Evolutionary conservation across 768 basidiomycete species (phyloP).

Genomic region (Rhizopogon vesiculosus): DNA sequence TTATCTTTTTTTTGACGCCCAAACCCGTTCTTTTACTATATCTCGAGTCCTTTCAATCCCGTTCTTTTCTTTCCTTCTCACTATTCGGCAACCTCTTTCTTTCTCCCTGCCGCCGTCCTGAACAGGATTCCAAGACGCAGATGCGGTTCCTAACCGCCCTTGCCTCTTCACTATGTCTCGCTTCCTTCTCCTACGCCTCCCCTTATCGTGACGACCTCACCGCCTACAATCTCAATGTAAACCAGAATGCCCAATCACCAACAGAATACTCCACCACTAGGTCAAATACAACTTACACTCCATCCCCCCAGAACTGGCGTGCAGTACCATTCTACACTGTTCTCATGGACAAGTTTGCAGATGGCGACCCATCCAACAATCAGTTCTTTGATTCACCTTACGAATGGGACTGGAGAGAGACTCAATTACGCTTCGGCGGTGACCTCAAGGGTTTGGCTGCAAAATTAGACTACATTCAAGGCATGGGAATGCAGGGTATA

Average conservation of each 20-base stretch:
- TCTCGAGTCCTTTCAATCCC: conserved; percentile 11
- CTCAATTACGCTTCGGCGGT: conserved; percentile 85
- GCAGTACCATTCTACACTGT: conserved; percentile 73
- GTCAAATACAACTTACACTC: conserved; percentile 62
- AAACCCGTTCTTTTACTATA: conserved; percentile 14
- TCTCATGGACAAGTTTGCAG: conserved; percentile 91
- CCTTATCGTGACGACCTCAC: conserved; percentile 65
- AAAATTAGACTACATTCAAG: conserved; percentile 82
- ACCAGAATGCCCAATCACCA: conserved; percentile 63
- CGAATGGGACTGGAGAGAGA: conserved; percentile 85
- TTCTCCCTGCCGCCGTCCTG: background rate
- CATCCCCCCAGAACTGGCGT: conserved; percentile 86
- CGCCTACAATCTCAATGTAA: conserved; percentile 76
- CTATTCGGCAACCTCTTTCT: background rate
- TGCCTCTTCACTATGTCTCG: conserved; percentile 16
- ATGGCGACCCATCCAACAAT: conserved; percentile 89
- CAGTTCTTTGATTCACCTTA: conserved; percentile 78
- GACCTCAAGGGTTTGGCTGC: conserved; percentile 76
- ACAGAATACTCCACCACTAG: conserved; percentile 62
- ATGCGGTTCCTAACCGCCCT: conserved; percentile 47
- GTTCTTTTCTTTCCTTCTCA: conserved; percentile 1
- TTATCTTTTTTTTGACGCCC: background rate
- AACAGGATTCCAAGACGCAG: background rate
- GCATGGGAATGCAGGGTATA: conserved; percentile 81
- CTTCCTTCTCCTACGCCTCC: conserved; percentile 44